A percentile compares a stretch with the other conserved stretches of the same genome.
phyloP scores from a whole-genome alignment of 2,329 filamentous ascomycete genomes.

The Myriosclerotinia curreyana region DNA sequence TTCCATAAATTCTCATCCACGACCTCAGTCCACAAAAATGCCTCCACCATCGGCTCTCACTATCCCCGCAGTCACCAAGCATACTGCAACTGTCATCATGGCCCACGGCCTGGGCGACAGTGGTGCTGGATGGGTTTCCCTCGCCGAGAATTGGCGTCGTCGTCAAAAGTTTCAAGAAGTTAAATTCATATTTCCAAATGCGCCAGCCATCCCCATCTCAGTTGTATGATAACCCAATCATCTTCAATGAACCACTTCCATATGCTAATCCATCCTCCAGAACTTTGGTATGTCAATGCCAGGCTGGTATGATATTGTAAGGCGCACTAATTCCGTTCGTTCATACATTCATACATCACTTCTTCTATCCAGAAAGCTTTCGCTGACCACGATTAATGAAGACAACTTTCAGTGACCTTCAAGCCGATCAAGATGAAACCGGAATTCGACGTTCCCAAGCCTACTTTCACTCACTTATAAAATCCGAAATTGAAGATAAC shows the following conservation, averaged over 20 bases:
- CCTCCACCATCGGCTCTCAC: slow-evolving; percentile 50
- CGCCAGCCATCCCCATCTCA: slow-evolving; percentile 83
- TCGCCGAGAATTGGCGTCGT: slow-evolving; percentile 84
- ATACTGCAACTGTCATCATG: slow-evolving; percentile 94
- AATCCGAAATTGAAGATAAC: slow-evolving; percentile 67
- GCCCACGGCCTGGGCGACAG: slow-evolving; percentile 88
- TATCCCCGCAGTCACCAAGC: slow-evolving; percentile 74
- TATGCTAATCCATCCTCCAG: slow-evolving; percentile 43
- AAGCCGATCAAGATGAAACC: slow-evolving; percentile 59
- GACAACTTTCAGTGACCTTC: slow-evolving; percentile 47
- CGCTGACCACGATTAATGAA: slow-evolving; percentile 27
- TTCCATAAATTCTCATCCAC: neutral
- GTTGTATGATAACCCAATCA: slow-evolving; percentile 47
- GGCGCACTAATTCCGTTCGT: slow-evolving; percentile 36
- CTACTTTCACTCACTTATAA: slow-evolving; percentile 77
- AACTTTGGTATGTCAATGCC: slow-evolving; percentile 79
- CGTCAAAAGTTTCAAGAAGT: slow-evolving; percentile 81
- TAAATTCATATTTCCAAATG: slow-evolving; percentile 91
- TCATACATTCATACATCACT: slow-evolving; percentile 7
- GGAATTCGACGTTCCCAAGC: slow-evolving; percentile 72
- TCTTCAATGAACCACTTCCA: neutral
- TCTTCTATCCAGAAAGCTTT: neutral
- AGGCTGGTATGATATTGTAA: slow-evolving; percentile 81
- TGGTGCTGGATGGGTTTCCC: slow-evolving; percentile 72
- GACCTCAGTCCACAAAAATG: slow-evolving; percentile 29